Percentiles rank a stretch among this genome's conserved stretches.
phyloP scores from a whole-genome alignment of 2,329 filamentous ascomycete genomes.

The Arthrinium phaeospermum region DNA sequence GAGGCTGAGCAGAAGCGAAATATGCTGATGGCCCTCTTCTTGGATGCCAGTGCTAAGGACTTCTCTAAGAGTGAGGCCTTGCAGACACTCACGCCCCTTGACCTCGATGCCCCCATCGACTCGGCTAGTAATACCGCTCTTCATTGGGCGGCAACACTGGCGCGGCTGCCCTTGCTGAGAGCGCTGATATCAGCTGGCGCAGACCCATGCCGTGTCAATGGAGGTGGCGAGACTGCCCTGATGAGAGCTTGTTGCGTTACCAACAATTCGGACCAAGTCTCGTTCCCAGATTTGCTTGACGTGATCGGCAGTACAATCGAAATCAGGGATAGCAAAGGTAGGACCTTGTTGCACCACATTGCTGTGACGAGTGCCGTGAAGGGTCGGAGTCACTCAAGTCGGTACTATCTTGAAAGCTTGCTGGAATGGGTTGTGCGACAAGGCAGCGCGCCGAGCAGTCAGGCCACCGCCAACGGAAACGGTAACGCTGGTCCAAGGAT shows the following conservation, averaged over 20 bases:
- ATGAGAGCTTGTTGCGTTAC: conserved; percentile 93
- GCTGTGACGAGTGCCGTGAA: conserved; percentile 95
- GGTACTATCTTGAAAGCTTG: conserved; percentile 94
- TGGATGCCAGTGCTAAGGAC: conserved; percentile 73
- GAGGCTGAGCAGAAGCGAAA: conserved; percentile 81
- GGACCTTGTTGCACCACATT: conserved; percentile 95
- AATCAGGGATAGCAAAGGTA: conserved; percentile 83
- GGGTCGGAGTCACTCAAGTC: conserved; percentile 86
- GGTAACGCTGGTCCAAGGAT: conserved; percentile 65
- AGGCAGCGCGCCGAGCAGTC: conserved; percentile 67
- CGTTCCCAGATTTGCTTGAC: conserved; percentile 89
- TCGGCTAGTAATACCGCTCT: conserved; percentile 86
- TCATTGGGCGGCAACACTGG: conserved; percentile 95
- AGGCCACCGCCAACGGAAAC: conserved; percentile 41
- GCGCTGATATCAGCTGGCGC: conserved; percentile 84
- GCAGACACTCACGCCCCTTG: conserved; percentile 73
- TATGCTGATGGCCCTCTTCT: conserved; percentile 81
- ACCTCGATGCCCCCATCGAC: conserved; percentile 93
- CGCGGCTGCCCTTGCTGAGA: conserved; percentile 80
- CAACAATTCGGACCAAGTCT: conserved; percentile 90
- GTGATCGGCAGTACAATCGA: conserved; percentile 90
- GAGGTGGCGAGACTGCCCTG: conserved; percentile 86
- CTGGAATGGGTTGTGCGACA: conserved; percentile 94
- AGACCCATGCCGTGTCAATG: conserved; percentile 86
- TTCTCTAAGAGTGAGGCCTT: conserved; percentile 77